Conservation (phyloP, 2,329 filamentous ascomycete genomes). For the Fusarium sp. region DNA sequence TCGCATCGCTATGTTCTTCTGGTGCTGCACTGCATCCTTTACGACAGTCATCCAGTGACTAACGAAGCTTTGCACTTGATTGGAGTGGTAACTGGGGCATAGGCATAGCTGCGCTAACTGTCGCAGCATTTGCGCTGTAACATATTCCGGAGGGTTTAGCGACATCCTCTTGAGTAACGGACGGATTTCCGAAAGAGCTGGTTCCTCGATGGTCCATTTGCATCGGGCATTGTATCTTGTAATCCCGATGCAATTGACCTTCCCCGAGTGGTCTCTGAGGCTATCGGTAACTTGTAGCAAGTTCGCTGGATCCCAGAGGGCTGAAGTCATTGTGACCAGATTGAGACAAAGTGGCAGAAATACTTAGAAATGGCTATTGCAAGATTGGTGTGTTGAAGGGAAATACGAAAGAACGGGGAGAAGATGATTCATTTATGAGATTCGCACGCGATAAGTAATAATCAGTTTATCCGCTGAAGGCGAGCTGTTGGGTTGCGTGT, state of each 20-base stretch:
- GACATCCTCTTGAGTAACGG: constrained; percentile 7
- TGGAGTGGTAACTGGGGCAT: neutral
- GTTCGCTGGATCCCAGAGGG: constrained; percentile 7
- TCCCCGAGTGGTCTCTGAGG: neutral
- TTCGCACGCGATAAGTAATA: too few species aligned
- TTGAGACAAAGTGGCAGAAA: neutral
- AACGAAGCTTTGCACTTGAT: neutral
- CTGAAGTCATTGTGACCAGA: neutral
- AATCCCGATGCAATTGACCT: constrained; percentile 1
- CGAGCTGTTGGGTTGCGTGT: neutral
- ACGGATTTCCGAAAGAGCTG: neutral
- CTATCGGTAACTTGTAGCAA: constrained; percentile 7
- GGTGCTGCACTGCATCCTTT: neutral
- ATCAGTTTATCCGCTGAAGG: neutral
- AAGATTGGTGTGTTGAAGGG: too few species aligned
- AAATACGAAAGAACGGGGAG: neutral
- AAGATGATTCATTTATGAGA: too few species aligned
- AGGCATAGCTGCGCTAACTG: constrained; percentile 5
- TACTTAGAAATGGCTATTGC: neutral
- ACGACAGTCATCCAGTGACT: neutral
- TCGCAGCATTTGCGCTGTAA: neutral
- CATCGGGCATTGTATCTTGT: neutral
- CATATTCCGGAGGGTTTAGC: neutral
- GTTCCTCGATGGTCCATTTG: neutral
- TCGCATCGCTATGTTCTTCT: neutral